Conservation (phyloP, 2,329 filamentous ascomycete species). For the Cladophialophora carrionii region DNA sequence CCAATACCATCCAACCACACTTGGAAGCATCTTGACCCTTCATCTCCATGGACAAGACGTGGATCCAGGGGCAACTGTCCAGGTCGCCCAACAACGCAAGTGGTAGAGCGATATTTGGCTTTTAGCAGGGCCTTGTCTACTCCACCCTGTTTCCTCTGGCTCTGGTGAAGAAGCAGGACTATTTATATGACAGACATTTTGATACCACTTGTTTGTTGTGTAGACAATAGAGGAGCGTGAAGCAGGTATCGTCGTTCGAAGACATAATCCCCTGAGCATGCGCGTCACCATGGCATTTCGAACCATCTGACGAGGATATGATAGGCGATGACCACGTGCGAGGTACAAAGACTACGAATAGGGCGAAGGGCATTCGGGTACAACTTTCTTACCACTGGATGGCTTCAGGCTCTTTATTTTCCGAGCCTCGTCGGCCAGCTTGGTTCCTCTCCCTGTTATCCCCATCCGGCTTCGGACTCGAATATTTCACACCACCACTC, state of each 20-base stretch:
- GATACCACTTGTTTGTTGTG: background rate
- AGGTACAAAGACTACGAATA: background rate
- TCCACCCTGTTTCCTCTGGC: slow-evolving; percentile 37
- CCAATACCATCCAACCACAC: slow-evolving; percentile 13
- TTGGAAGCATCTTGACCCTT: slow-evolving; percentile 38
- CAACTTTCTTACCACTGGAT: background rate
- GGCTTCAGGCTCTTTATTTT: background rate
- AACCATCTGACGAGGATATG: background rate
- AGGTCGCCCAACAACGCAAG: slow-evolving; percentile 30
- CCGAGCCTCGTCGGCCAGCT: background rate
- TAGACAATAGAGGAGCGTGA: background rate
- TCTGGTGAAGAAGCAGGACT: slow-evolving; percentile 36
- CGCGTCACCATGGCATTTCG: background rate
- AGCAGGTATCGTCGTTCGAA: background rate
- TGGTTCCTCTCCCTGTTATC: background rate
- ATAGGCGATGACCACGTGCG: background rate
- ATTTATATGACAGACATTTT: slow-evolving; percentile 37
- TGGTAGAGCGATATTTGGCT: slow-evolving; percentile 34
- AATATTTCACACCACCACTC: background rate
- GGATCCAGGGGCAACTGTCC: slow-evolving; percentile 30
- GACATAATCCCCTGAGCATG: background rate
- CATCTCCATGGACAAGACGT: slow-evolving; percentile 36
- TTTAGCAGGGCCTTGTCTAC: slow-evolving; percentile 39
- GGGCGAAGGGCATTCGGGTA: background rate
- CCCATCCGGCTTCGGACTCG: no score